phyloP scores from a whole-genome alignment of 768 basidiomycete genomes.

The Tylopilus plumbeoviolaceoides region DNA sequence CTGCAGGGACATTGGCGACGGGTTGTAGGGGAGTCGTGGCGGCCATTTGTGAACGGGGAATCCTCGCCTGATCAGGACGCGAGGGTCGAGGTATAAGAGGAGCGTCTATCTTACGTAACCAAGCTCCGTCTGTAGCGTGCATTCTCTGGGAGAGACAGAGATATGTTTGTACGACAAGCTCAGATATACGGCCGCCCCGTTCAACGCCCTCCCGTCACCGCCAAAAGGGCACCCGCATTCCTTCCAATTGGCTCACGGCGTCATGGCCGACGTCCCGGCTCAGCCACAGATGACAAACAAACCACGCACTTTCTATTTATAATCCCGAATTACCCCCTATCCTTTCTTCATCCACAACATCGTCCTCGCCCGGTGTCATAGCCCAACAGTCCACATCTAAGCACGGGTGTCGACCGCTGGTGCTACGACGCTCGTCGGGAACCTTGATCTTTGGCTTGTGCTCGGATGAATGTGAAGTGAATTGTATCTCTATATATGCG shows the following conservation, averaged over 20 bases:
- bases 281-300: constrained; percentile 8
- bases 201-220: too few relatives aligned
- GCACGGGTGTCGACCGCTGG: constrained; percentile 4
- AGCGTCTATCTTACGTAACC: constrained; percentile 13
- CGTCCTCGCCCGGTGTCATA: neutral
- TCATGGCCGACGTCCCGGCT: neutral
- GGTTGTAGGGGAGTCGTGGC: constrained; percentile 9
- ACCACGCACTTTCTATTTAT: constrained; percentile 3
- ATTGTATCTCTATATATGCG: neutral
- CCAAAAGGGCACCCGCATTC: too few relatives aligned
- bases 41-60: constrained; percentile 14
- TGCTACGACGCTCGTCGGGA: constrained; percentile 9
- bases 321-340: neutral
- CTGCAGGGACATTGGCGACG: constrained; percentile 9
- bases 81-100: constrained; percentile 15
- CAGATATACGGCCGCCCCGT: neutral
- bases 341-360: neutral
- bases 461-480: neutral
- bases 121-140: neutral
- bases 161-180: neutral
- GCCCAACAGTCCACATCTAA: constrained; percentile 14
- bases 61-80: neutral
- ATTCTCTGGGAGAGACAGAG: neutral
- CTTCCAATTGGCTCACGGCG: neutral
- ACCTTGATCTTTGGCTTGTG: neutral